Conservation (phyloP, 148 eudicot genomes). For the Amaranthus palmeri region DNA sequence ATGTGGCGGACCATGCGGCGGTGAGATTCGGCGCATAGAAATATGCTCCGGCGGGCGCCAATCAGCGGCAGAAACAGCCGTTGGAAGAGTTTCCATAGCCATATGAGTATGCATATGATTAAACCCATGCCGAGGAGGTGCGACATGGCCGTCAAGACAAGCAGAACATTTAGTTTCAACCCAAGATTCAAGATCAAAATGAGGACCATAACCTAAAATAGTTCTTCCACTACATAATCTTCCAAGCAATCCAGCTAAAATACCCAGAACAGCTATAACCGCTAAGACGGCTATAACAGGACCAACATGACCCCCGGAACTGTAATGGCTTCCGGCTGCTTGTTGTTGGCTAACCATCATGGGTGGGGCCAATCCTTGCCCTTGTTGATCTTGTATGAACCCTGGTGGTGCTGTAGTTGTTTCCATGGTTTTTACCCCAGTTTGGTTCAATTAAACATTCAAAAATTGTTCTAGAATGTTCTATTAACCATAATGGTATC, state of each 20-base stretch:
- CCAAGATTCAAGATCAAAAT: constrained; percentile 50
- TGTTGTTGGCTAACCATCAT: constrained; percentile 29
- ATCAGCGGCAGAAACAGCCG: neutral
- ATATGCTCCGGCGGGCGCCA: neutral
- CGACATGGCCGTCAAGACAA: constrained; percentile 50
- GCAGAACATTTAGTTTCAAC: constrained; percentile 43
- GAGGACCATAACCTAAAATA: constrained; percentile 38
- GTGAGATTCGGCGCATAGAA: too few species aligned
- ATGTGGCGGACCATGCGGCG: too few species aligned
- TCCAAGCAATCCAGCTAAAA: constrained; percentile 41
- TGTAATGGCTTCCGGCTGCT: constrained; percentile 10
- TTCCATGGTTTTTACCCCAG: neutral
- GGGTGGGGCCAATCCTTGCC: constrained; percentile 15
- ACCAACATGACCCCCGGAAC: constrained; percentile 39
- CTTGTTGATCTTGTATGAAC: constrained; percentile 2
- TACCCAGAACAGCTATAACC: constrained; percentile 35
- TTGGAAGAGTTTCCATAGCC: neutral
- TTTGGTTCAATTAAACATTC: neutral
- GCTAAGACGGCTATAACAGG: constrained; percentile 43
- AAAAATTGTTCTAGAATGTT: too few species aligned
- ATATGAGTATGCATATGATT: neutral
- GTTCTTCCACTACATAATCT: constrained; percentile 42
- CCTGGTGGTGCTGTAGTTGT: neutral
- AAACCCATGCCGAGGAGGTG: constrained; percentile 16
- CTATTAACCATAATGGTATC: too few species aligned